Conservation (phyloP, 495 filamentous ascomycete species). For the Penicillium atrosanguineum region DNA sequence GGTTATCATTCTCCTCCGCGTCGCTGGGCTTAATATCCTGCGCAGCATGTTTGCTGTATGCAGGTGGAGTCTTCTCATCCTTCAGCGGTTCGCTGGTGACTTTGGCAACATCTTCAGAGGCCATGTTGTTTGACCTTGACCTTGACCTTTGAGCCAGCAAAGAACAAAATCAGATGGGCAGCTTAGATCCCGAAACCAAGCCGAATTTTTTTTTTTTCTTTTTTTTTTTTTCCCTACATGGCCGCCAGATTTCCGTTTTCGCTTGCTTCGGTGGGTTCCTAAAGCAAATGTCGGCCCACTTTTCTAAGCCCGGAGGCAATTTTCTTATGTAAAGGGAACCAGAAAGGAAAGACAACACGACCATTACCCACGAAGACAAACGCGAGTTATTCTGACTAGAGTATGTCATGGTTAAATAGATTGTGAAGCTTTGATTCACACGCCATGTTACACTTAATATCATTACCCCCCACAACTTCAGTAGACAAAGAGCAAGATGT, state of each 20-base stretch:
- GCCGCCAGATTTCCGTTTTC: constrained; percentile 21
- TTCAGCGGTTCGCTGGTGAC: constrained; percentile 5
- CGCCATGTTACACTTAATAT: neutral
- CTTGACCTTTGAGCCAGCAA: constrained; percentile 1
- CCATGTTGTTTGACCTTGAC: constrained; percentile 13
- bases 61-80: constrained; percentile 6
- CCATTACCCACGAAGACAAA: neutral
- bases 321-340: constrained; percentile 24
- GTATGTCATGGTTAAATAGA: neutral
- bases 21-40: constrained; percentile 27
- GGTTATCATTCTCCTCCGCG: constrained; percentile 20
- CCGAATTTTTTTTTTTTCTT: neutral
- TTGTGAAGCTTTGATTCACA: neutral
- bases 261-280: constrained; percentile 18
- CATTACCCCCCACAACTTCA: neutral
- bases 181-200: neutral
- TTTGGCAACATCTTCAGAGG: constrained; percentile 9
- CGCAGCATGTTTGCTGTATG: constrained; percentile 9
- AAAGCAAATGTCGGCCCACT: constrained; percentile 12
- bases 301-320: constrained; percentile 11
- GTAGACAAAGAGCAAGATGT: neutral
- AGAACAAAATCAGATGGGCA: neutral
- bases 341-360: constrained; percentile 13
- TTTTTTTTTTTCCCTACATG: constrained; percentile 12
- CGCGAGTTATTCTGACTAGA: neutral